Conservation (phyloP, 805 yeast genomes). For the Starmerella etchellsii region DNA sequence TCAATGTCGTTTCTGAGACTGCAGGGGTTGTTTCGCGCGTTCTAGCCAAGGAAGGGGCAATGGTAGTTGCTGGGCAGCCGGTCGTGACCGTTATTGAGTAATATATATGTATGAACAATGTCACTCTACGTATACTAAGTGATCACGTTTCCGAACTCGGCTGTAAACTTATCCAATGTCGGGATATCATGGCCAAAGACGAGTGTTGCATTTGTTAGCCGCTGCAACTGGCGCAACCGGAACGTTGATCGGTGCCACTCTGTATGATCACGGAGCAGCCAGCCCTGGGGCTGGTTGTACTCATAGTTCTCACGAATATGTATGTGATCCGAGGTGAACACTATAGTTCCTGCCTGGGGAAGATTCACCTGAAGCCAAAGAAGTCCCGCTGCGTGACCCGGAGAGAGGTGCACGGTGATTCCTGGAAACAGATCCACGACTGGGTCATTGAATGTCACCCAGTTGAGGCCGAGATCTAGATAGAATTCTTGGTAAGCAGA, state of each 20-base stretch:
- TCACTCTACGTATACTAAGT: no score
- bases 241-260: neutral
- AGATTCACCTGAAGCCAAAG: neutral
- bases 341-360: neutral
- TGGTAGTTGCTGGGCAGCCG: neutral
- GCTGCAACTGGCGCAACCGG: neutral
- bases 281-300: neutral
- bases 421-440: neutral
- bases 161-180: neutral
- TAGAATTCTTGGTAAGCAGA: neutral
- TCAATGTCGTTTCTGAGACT: constrained; percentile 62
- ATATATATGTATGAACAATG: no score
- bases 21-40: constrained; percentile 12
- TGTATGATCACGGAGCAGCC: neutral
- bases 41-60: neutral
- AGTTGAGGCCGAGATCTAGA: neutral
- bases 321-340: neutral
- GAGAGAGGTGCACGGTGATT: neutral
- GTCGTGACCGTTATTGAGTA: no score
- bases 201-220: neutral
- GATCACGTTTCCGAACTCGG: neutral
- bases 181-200: neutral
- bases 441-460: neutral
- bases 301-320: neutral
- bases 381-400: neutral